Percentiles rank a stretch among this genome's conserved stretches.
phyloP scores from a whole-genome alignment of 305 asterid genomes.

The Fraxinus latifolia region DNA sequence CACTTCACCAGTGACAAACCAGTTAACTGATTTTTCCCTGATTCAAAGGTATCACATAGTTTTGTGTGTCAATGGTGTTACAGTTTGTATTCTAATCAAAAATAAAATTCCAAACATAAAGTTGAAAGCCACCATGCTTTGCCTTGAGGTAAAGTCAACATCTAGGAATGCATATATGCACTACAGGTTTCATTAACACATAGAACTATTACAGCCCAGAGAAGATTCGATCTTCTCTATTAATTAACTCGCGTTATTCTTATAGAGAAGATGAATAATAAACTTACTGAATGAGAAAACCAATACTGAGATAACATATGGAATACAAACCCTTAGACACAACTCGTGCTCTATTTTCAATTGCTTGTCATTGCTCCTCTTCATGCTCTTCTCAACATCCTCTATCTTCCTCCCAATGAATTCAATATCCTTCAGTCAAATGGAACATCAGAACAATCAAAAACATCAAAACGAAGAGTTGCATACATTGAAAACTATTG shows the following conservation, averaged over 20 bases:
- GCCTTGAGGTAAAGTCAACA: background rate
- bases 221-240: background rate
- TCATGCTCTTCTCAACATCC: conserved; percentile 97
- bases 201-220: background rate
- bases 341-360: conserved; percentile 87
- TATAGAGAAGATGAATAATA: background rate
- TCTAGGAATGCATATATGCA: background rate
- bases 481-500: conserved; percentile 15
- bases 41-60: background rate
- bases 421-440: conserved; percentile 68
- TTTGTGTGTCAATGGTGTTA: background rate
- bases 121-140: background rate
- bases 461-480: conserved; percentile 12
- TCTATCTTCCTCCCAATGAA: conserved; percentile 84
- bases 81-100: background rate
- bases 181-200: background rate
- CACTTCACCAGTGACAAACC: background rate
- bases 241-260: background rate
- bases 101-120: background rate
- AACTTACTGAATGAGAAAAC: background rate
- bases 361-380: conserved; percentile 98
- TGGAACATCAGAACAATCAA: conserved; percentile 10
- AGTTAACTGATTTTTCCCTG: background rate
- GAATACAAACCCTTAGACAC: conserved; percentile 60
- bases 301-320: conserved; percentile 15